Base-by-base conservation (phyloP, 1,284 basidiomycete species). In the Apiotrichum veenhuisii region DNA sequence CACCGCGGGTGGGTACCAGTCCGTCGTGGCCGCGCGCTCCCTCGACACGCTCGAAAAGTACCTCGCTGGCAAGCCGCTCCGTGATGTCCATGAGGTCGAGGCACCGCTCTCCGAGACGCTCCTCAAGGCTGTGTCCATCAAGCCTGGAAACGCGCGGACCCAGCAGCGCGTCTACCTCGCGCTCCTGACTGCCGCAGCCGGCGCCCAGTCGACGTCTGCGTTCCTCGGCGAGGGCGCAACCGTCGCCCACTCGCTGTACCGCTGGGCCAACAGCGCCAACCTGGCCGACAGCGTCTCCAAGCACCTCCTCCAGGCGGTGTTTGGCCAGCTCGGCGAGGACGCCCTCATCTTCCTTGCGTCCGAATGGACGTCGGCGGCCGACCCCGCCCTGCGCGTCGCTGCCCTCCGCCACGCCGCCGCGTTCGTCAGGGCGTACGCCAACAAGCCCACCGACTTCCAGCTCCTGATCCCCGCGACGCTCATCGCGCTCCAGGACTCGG, bases 311-410 rank as follows among this genome's bases (percentile, higher is more conserved):
- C 81, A 82, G 54, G 72, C 79, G 1, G 75, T 96, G 0, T 89
- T 97, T 68, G 77, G 82, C 44, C 83, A 81, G 54, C 78, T 94
- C 4, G 83, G 83, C 52, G 84, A 87, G 22, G 86, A 87, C 53
- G 80, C 86, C 0, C 78, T 97, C n/a, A 79, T 86, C 1, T 94
- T 98, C 80, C 83, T 98, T 22, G 82, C 85, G 17, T 82, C 87
- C 8, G 63, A 88, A 34, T 89, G 87, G 86, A 76, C 81, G 27
- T 71, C 60, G 17, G 62, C 59, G 36, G 62, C 68, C 20, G 71
- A 72, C 41, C 63, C 73, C 12, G 55, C 70, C 10, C 55, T 57
- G 11, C 88, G 91, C 62, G 82, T 85, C 14, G 80, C 83, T 3
- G 89, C 93, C 0, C 88, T 96, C 62, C 77, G 89, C 26, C 85